Percentiles rank a stretch among this genome's conserved stretches.
Conservation (phyloP, 1,139 yeast genomes). For the Blastobotrys proliferans region DNA sequence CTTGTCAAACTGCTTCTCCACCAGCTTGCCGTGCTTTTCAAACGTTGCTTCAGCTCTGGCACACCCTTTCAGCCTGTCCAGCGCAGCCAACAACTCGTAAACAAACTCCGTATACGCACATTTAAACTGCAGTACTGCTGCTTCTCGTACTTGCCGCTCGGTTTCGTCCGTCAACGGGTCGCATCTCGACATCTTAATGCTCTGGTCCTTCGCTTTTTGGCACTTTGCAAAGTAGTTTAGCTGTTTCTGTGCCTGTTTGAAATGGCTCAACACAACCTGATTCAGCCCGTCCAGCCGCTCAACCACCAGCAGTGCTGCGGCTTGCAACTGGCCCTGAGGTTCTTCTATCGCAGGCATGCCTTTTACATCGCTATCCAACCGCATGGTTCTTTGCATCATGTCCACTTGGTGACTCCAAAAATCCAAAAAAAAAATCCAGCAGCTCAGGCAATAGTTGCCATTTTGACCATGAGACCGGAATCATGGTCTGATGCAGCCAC, state of each 20-base stretch:
- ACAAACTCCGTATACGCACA: slow-evolving; percentile 3
- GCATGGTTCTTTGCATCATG: not conserved
- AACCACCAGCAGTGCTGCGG: not conserved
- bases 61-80: not conserved
- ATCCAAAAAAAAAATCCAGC: not conserved
- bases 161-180: slow-evolving; percentile 1
- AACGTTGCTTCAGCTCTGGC: not conserved
- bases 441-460: not conserved
- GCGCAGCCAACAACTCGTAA: not conserved
- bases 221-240: not conserved
- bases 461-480: not conserved
- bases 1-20: not conserved
- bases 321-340: slow-evolving; percentile 2
- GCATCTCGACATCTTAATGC: not conserved
- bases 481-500: not conserved
- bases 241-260: slow-evolving; percentile 1
- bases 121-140: not conserved
- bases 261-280: slow-evolving; percentile 2
- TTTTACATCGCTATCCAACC: not conserved
- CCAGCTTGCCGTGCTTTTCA: not conserved
- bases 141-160: slow-evolving; percentile 6
- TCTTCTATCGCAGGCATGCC: not conserved
- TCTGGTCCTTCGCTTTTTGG: not conserved
- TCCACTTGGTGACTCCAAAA: not conserved
- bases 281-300: not conserved